Evolutionary conservation across 345 rosid genomes (phyloP).

Genomic region (Syzygium oleosum): DNA sequence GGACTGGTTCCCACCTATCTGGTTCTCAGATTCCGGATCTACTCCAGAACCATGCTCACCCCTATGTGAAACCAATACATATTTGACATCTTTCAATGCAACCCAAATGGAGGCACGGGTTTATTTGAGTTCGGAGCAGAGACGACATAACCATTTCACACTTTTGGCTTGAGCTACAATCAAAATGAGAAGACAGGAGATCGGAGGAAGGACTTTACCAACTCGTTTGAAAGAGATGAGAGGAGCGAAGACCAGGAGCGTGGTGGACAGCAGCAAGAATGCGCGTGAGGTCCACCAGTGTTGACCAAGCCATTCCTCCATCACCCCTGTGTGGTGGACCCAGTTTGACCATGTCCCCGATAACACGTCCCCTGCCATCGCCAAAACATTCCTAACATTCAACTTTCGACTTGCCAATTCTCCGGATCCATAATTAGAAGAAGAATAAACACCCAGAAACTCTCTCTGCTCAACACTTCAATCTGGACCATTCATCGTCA

Average conservation of each 20-base stretch:
- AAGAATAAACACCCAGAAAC: background rate
- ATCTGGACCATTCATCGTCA: background rate
- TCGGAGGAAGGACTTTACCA: slow-evolving; percentile 19
- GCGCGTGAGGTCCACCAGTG: slow-evolving; percentile 51
- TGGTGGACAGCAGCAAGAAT: slow-evolving; percentile 35
- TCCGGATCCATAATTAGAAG: background rate
- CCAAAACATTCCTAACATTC: background rate
- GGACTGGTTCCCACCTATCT: too few relatives aligned
- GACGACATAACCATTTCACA: background rate
- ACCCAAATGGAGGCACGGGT: background rate
- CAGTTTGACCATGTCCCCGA: slow-evolving; percentile 41
- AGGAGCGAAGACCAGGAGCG: slow-evolving; percentile 44
- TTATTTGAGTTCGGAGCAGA: background rate
- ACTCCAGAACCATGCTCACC: too few relatives aligned
- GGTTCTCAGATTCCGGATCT: too few relatives aligned
- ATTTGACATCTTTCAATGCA: background rate
- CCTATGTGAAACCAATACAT: background rate
- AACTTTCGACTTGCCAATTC: background rate
- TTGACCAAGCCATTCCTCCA: slow-evolving; percentile 51
- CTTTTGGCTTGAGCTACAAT: background rate
- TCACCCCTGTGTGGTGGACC: slow-evolving; percentile 41
- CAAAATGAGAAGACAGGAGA: background rate
- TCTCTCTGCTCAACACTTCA: background rate
- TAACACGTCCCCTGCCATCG: slow-evolving; percentile 48
- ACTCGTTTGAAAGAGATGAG: slow-evolving; percentile 55